Conservation (phyloP, 2,329 filamentous ascomycete genomes). For the Xylariaceae sp. region DNA sequence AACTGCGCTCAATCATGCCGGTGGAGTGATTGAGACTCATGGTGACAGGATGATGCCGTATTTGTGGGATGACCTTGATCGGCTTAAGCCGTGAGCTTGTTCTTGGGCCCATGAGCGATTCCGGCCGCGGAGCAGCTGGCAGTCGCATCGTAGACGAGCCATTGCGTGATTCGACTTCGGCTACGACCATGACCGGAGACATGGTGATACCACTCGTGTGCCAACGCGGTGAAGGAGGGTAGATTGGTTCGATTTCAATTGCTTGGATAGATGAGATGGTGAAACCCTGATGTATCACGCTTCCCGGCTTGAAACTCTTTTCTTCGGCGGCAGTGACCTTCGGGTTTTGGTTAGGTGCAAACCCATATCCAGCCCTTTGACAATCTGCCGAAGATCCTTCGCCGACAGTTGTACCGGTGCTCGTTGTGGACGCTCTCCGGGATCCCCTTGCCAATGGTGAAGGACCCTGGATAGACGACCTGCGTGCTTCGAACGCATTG, state of each 20-base stretch:
- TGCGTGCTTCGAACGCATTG: slow-evolving; percentile 5
- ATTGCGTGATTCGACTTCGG: slow-evolving; percentile 16
- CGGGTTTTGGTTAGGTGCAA: background rate
- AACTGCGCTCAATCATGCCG: slow-evolving; percentile 18
- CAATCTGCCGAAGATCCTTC: slow-evolving; percentile 1
- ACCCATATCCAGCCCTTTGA: background rate
- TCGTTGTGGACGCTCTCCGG: slow-evolving; percentile 5
- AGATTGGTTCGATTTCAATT: slow-evolving; percentile 14
- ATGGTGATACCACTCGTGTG: slow-evolving; percentile 16
- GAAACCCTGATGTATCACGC: background rate
- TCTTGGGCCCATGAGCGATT: slow-evolving; percentile 7
- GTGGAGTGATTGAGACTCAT: slow-evolving; percentile 23
- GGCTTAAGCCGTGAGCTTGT: slow-evolving; percentile 15
- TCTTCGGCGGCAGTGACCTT: background rate
- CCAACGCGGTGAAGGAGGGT: background rate
- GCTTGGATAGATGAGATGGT: slow-evolving; percentile 17
- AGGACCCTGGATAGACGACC: slow-evolving; percentile 1
- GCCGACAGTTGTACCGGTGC: background rate
- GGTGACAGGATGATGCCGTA: slow-evolving; percentile 20
- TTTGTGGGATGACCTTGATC: slow-evolving; percentile 17
- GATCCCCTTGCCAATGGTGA: slow-evolving; percentile 5
- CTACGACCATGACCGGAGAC: slow-evolving; percentile 27
- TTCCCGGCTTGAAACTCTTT: background rate
- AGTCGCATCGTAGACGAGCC: slow-evolving; percentile 9
- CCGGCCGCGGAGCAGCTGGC: slow-evolving; percentile 7